These are phyloP conservation scores for Tremella fuciformis DNA, from an alignment of 768 basidiomycete species.

Conservation along the genomic window DNA sequence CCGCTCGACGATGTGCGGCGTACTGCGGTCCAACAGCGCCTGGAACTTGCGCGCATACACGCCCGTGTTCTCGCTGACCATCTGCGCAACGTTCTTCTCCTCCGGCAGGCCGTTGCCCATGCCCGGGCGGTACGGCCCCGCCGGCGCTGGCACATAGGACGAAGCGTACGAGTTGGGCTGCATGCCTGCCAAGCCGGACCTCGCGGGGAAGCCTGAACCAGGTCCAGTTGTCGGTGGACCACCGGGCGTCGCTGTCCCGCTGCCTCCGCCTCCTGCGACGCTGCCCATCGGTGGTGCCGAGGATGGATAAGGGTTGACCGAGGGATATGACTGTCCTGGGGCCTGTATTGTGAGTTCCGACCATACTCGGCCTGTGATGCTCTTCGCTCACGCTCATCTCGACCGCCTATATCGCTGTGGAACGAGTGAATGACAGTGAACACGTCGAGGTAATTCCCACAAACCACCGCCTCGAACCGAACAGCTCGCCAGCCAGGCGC, in stretches of 20 bases:
- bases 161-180: conserved; percentile 32
- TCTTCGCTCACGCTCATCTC: conserved; percentile 1
- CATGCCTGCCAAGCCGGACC: conserved; percentile 45
- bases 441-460: no score
- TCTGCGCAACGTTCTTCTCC: conserved; percentile 52
- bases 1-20: conserved; percentile 81
- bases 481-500: no score
- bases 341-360: background rate
- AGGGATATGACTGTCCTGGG: conserved; percentile 18
- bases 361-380: no score
- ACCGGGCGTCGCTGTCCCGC: no score
- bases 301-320: conserved; percentile 24
- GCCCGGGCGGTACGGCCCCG: conserved; percentile 22
- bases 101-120: conserved; percentile 41
- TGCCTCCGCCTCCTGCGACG: no score
- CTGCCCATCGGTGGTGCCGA: background rate
- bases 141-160: conserved; percentile 1
- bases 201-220: conserved; percentile 48
- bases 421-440: no score
- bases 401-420: no score
- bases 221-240: conserved; percentile 29
- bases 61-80: conserved; percentile 46
- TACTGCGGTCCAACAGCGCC: conserved; percentile 82
- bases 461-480: no score
- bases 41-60: conserved; percentile 60